phyloP scores from a whole-genome alignment of 768 basidiomycete genomes.

The Rhodotorula sphaerocarpa region DNA sequence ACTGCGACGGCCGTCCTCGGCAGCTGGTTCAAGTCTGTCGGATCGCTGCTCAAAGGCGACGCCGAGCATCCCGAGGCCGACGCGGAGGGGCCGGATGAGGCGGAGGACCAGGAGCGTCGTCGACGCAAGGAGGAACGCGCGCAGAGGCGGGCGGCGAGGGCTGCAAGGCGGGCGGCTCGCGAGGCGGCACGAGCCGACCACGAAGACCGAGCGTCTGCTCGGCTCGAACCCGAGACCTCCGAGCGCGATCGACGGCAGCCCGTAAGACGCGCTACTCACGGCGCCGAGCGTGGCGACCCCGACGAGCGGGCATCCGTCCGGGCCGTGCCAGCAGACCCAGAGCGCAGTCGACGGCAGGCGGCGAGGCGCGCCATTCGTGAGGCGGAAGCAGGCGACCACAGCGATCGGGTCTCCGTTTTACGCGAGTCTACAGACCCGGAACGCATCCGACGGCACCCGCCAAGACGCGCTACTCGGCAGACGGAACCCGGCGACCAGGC shows the following conservation, averaged over 20 bases:
- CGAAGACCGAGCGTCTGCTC: neutral
- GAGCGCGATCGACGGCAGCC: neutral
- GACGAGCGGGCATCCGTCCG: too few relatives aligned
- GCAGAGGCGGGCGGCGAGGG: conserved; percentile 5
- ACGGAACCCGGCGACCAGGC: too few relatives aligned
- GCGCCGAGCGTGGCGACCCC: too few relatives aligned
- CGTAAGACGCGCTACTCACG: neutral
- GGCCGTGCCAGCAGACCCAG: too few relatives aligned
- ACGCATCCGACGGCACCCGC: too few relatives aligned
- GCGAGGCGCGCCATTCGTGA: too few relatives aligned
- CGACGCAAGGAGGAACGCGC: conserved; percentile 20
- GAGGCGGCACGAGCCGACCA: neutral
- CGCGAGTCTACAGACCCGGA: too few relatives aligned
- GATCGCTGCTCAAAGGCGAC: conserved; percentile 6
- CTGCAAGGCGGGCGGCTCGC: neutral
- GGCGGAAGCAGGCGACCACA: too few relatives aligned
- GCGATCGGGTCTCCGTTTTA: too few relatives aligned
- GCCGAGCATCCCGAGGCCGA: conserved; percentile 1
- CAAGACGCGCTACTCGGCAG: too few relatives aligned
- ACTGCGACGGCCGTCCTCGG: conserved; percentile 14
- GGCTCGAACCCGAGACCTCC: neutral
- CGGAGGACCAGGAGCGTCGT: neutral
- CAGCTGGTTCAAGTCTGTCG: conserved; percentile 25
- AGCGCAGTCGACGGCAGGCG: too few relatives aligned
- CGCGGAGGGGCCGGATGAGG: neutral